Conservation (phyloP, 257 asterid genomes). For the Solanum gandarillasii region DNA sequence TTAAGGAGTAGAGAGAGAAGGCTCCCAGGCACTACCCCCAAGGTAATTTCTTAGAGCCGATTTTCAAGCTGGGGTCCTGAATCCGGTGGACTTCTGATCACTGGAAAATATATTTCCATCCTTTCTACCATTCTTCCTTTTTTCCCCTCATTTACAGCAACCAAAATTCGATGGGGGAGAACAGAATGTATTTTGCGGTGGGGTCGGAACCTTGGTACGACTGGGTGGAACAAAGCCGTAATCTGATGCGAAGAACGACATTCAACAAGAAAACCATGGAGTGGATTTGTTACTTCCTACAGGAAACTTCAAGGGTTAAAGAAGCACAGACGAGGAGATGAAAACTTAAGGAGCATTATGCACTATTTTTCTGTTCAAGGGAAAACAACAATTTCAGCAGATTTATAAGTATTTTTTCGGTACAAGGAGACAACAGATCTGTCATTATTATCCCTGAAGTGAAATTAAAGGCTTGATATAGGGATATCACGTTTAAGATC, state of each 20-base stretch:
- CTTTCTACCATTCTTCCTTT: neutral
- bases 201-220: neutral
- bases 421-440: neutral
- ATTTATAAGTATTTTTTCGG: neutral
- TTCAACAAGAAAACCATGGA: neutral
- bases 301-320: neutral
- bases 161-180: neutral
- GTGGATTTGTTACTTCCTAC: neutral
- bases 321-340: neutral
- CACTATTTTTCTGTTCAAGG: neutral
- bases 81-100: neutral
- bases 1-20: neutral
- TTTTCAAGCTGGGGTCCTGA: neutral
- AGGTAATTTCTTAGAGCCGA: neutral
- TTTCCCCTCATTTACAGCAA: neutral
- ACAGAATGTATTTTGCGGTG: neutral
- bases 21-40: neutral
- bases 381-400: neutral
- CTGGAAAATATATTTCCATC: neutral
- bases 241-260: neutral
- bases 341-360: neutral
- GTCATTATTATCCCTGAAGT: neutral
- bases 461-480: neutral
- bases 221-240: neutral
- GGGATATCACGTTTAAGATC: neutral